Evolutionary conservation across 148 eudicot genomes (phyloP).

Genomic region (Silene uniflora): DNA sequence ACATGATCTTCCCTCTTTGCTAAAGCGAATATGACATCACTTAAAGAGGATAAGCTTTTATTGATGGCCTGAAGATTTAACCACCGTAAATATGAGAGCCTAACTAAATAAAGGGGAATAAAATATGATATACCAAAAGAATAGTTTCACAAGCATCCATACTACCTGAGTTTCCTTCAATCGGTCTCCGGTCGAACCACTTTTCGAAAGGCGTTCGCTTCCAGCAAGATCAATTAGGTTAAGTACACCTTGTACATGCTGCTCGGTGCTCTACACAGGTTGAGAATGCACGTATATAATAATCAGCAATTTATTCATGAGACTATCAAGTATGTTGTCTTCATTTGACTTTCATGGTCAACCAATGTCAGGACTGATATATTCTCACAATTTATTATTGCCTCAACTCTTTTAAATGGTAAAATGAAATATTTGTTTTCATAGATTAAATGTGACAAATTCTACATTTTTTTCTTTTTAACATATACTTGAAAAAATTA

Average conservation of each 20-base stretch:
- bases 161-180: slow-evolving; percentile 92
- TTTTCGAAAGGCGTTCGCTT: slow-evolving; percentile 97
- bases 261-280: slow-evolving; percentile 69
- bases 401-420: too few relatives aligned
- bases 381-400: neutral
- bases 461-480: neutral
- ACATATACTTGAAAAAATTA: neutral
- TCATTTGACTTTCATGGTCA: neutral
- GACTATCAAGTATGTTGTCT: neutral
- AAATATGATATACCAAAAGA: neutral
- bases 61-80: slow-evolving; percentile 62
- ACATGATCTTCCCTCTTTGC: slow-evolving; percentile 92
- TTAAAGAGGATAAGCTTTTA: slow-evolving; percentile 85
- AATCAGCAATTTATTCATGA: neutral
- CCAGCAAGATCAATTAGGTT: slow-evolving; percentile 98
- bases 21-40: slow-evolving; percentile 85
- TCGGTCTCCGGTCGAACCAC: slow-evolving; percentile 92
- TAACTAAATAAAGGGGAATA: neutral
- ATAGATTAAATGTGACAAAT: neutral
- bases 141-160: neutral
- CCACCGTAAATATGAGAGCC: neutral
- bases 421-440: too few relatives aligned
- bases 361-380: neutral
- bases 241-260: slow-evolving; percentile 90
- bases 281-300: neutral